Evolutionary conservation across 169 alveolate genomes (phyloP), one percentile per base, ranked within the genome.

Genomic region (Eimeria maxima): DNA sequence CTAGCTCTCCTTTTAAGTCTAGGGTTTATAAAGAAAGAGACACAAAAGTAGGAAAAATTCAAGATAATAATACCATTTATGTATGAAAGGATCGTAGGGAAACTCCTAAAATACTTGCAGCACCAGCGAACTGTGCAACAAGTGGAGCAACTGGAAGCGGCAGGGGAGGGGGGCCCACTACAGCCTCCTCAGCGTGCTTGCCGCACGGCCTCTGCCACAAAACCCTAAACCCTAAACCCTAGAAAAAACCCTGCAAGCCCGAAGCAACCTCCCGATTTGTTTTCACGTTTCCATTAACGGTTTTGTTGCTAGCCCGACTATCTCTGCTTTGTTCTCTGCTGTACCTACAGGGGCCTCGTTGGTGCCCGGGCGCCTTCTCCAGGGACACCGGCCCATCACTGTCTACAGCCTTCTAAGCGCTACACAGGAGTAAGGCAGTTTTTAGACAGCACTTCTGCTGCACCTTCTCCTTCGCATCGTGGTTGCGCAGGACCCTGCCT

Each of bases 201-300:
- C 38, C 38, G 38, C 38, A 11, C 73, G 73, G 73, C 73, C 38
- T 63, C 73, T 24, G 73, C 73, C 18, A 11, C 38, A 18, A 63
- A 57, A 57, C 67, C 67, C 67, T 57, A 57, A 57, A 57, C 67
- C 67, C 67, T 57, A 57, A 57, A 57, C 67, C 67, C 67, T 57
- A 57, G 18, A 57, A 16, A 3, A 57, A 63, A 63, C 73, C 29
- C 73, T 63, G 38, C 18, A 63, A 63, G 42, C 42, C 73, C 11
- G 38, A 63, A 63, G 22, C 73, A 29, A 63, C 8, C 3, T 5
- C 38, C 29, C 38, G 73, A 24, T 63, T 63, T 63, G 73, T 63
- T 63, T 63, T 38, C 18, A 38, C 73, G 73, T 63, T 63, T 63
- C 73, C 18, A 38, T 11, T 4, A 14, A 2, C 38, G 33, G n/a